These are phyloP conservation scores for Huiozyma naganishii DNA, from an alignment of 805 yeast genomes.

Conservation along the genomic window DNA sequence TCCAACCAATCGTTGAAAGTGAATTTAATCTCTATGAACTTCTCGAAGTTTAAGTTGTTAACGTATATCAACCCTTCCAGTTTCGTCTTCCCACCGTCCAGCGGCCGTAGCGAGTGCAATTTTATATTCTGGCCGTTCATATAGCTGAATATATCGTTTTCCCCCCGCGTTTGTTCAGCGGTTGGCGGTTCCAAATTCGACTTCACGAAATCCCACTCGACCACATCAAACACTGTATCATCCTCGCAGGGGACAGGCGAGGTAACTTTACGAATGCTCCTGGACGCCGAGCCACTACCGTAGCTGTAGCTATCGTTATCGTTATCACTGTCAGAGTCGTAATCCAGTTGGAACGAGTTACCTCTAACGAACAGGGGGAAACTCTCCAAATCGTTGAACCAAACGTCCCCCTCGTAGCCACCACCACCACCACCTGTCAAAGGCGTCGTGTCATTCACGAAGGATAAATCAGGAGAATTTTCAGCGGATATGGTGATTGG, in stretches of 20 bases:
- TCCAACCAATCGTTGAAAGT: slow-evolving; percentile 26
- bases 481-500: slow-evolving; percentile 53
- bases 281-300: not conserved
- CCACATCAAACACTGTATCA: not conserved
- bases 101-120: slow-evolving; percentile 10
- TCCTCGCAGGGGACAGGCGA: not conserved
- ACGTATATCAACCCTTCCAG: slow-evolving; percentile 22
- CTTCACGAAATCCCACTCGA: not conserved
- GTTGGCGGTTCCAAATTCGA: not conserved
- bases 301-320: slow-evolving; percentile 6
- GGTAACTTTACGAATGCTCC: not conserved
- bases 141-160: not conserved
- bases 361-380: not conserved
- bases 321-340: slow-evolving; percentile 12
- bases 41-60: slow-evolving; percentile 26
- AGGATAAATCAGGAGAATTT: slow-evolving; percentile 29
- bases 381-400: not conserved
- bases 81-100: slow-evolving; percentile 1
- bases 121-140: slow-evolving; percentile 7
- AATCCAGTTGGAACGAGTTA: slow-evolving; percentile 10
- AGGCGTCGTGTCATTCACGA: slow-evolving; percentile 4
- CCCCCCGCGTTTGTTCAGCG: not conserved
- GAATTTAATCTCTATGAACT: slow-evolving; percentile 24
- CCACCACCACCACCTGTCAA: not conserved
- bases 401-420: not conserved